Conservation (phyloP, 2,329 filamentous ascomycete species). For the Ophiosphaerella korrae region DNA sequence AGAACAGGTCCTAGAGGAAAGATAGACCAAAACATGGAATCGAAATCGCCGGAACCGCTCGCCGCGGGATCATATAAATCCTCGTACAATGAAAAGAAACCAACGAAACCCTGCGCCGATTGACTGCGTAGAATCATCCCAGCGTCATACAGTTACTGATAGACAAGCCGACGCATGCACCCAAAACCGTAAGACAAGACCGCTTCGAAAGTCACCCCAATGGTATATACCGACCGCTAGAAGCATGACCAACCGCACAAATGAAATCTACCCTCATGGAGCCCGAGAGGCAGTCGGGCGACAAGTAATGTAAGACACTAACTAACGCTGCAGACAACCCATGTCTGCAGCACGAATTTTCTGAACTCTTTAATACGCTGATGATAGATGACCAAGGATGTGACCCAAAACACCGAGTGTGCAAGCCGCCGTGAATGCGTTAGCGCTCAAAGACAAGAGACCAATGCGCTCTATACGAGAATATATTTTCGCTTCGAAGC, state of each 20-base stretch:
- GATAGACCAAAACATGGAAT: slow-evolving; percentile 36
- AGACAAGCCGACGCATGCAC: slow-evolving; percentile 43
- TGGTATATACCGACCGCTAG: slow-evolving; percentile 50
- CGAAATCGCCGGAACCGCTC: slow-evolving; percentile 33
- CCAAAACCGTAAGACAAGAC: slow-evolving; percentile 44
- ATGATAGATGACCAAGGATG: slow-evolving; percentile 38
- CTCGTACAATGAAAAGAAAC: slow-evolving; percentile 40
- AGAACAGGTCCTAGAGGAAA: slow-evolving; percentile 27
- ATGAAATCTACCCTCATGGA: slow-evolving; percentile 49
- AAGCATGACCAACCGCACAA: slow-evolving; percentile 44
- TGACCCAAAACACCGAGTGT: slow-evolving; percentile 46
- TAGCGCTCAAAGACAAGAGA: slow-evolving; percentile 46
- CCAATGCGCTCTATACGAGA: slow-evolving; percentile 47
- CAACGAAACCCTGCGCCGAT: slow-evolving; percentile 35
- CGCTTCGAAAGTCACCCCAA: slow-evolving; percentile 46
- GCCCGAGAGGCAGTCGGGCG: slow-evolving; percentile 30
- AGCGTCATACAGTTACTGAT: slow-evolving; percentile 47
- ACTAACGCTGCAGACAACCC: slow-evolving; percentile 42
- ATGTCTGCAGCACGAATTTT: slow-evolving; percentile 44
- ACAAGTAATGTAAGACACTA: slow-evolving; percentile 36
- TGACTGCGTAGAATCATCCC: slow-evolving; percentile 47
- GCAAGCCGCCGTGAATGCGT: slow-evolving; percentile 49
- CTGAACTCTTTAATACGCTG: slow-evolving; percentile 42
- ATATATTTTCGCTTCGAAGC: slow-evolving; percentile 43
- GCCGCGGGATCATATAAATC: slow-evolving; percentile 29